Evolutionary conservation across 1,139 yeast species (phyloP), one percentile per base, ranked within the genome.

Genomic region (Pichia cactophila): DNA sequence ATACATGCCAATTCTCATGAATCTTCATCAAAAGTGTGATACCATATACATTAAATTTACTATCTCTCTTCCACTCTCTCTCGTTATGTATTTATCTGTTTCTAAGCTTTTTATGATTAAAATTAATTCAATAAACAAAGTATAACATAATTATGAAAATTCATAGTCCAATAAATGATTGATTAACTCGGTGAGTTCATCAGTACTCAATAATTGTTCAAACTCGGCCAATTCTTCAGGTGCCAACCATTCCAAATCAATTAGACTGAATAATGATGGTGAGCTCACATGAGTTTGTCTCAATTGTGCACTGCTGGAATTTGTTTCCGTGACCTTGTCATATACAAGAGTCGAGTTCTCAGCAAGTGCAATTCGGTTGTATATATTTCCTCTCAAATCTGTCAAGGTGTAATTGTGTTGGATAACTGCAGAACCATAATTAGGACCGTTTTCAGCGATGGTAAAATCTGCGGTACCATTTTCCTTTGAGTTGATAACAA

Each of bases 351-450:
- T 63, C 1, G 73, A 73, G 57, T 74, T 71, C 1, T 59, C 66
- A 12, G 76, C 74, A 29, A 66, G 63, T 4, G 77, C 81, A 33
- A 60, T 61, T 56, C 81, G 68, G 41, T 63, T 61, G 54, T 73
- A 74, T 9, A 55, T 9, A 5, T 35, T 52, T 29, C 64, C 58
- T 2, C 59, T 51, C 10, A 61, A 53, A 12, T 56, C 56, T 7
- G 50, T n/a, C 17, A 69, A 62, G 4, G 64, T 63, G 54, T 64
- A 63, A 48, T 62, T 67, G 62, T 69, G 77, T 51, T 69, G 70
- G 17, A 80, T 69, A 2, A 66, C 56, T 2, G 82, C 85, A 42
- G 58, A 55, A 0, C 85, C 86, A 57, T 71, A 69, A 57, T 80
- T 80, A 8, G 38, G 23, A 1, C 83, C 83, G 10, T 57, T 52